Evolutionary conservation across 495 filamentous ascomycete genomes (phyloP).

Genomic region (Podospora comata): DNA sequence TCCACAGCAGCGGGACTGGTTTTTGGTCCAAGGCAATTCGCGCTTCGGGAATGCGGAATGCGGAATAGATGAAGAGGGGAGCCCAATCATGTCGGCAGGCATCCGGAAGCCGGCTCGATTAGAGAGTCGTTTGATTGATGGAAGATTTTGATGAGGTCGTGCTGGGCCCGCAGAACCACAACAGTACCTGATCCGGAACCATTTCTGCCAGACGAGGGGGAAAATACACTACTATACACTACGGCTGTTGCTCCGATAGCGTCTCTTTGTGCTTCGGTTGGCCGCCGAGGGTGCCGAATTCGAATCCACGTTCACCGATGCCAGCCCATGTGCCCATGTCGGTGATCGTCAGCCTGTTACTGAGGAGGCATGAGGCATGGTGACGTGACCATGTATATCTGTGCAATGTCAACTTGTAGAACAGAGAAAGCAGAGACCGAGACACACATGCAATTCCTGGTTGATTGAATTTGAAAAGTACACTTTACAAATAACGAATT

Average conservation of each 20-base stretch:
- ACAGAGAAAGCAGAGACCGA: background rate
- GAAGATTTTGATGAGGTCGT: background rate
- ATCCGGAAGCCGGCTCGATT: constrained; percentile 17
- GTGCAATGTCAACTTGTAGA: too few relatives aligned
- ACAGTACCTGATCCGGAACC: background rate
- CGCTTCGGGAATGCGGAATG: background rate
- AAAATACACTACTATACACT: background rate
- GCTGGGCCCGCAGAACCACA: background rate
- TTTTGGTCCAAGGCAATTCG: background rate
- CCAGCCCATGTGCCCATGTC: background rate
- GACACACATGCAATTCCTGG: background rate
- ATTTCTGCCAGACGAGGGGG: background rate
- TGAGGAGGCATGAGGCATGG: too few relatives aligned
- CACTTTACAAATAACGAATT: background rate
- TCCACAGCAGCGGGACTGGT: constrained; percentile 11
- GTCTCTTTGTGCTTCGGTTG: background rate
- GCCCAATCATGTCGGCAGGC: constrained; percentile 10
- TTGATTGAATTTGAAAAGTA: too few relatives aligned
- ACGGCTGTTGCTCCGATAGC: background rate
- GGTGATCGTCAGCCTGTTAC: background rate
- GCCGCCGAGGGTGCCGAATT: background rate
- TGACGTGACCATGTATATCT: too few relatives aligned
- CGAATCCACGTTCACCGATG: too few relatives aligned
- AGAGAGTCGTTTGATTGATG: constrained; percentile 14
- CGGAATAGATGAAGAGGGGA: background rate